phyloP scores from a whole-genome alignment of 75 land plant species.

The Adiantum capillusveneris region DNA sequence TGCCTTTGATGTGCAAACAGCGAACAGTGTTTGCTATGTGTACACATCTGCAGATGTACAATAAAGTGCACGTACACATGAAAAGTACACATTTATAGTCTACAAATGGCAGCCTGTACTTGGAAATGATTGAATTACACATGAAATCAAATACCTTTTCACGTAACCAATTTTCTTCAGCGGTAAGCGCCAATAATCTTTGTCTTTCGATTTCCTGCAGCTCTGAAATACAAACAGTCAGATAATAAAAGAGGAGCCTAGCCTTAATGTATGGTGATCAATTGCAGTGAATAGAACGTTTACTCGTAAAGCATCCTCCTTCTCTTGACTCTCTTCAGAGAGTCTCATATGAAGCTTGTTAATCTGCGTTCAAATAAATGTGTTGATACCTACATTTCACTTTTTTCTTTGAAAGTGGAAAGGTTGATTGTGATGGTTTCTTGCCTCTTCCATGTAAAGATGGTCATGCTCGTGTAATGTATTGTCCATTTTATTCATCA shows the following conservation, averaged over 20 bases:
- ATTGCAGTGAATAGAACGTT: not conserved
- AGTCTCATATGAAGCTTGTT: slow-evolving; percentile 1
- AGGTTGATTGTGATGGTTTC: not conserved
- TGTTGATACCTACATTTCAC: not conserved
- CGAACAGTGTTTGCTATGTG: no score
- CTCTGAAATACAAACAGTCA: slow-evolving; percentile 8
- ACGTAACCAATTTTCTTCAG: slow-evolving; percentile 2
- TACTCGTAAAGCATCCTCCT: slow-evolving; percentile 3
- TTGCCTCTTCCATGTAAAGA: slow-evolving; percentile 4
- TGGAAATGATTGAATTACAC: no score
- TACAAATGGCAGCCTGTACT: no score
- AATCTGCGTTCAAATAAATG: not conserved
- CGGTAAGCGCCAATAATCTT: not conserved
- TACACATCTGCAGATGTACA: no score
- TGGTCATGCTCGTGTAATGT: slow-evolving; percentile 8
- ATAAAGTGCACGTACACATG: no score
- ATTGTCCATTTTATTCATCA: slow-evolving; percentile 3
- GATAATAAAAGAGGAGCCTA: not conserved
- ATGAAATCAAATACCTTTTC: no score
- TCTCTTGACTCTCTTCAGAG: slow-evolving; percentile 4
- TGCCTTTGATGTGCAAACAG: no score
- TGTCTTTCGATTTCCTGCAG: slow-evolving; percentile 8
- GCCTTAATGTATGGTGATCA: not conserved
- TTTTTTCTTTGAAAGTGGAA: not conserved
- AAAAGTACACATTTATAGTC: no score